Evolutionary conservation across 305 asterid species (phyloP).

Genomic region (Fraxinus baroniana): DNA sequence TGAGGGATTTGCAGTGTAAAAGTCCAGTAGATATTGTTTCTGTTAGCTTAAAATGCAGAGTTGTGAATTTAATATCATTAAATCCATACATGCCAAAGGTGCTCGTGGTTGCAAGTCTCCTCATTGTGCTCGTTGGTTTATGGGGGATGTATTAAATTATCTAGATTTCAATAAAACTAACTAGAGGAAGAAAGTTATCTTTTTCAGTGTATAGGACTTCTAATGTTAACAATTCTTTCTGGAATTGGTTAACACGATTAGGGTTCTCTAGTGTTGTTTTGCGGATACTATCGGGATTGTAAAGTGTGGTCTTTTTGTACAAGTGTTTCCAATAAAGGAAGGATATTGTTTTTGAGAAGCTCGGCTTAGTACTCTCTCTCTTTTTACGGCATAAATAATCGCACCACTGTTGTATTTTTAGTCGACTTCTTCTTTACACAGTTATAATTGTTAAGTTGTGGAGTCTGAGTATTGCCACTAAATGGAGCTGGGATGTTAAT

Average conservation of each 20-base stretch:
- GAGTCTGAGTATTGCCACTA: too few relatives aligned
- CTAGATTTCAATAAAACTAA: background rate
- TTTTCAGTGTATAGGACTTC: background rate
- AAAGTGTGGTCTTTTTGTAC: background rate
- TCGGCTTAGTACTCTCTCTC: background rate
- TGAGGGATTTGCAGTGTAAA: constrained; percentile 7
- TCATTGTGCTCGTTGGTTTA: constrained; percentile 37
- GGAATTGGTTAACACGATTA: background rate
- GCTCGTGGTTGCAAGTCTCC: constrained; percentile 39
- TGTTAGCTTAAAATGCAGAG: constrained; percentile 12
- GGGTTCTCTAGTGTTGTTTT: background rate
- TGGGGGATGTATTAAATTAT: constrained; percentile 24
- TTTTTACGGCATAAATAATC: background rate
- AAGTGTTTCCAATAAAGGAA: background rate
- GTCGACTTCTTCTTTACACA: background rate
- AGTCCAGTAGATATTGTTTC: constrained; percentile 20
- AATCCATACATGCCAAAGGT: constrained; percentile 39
- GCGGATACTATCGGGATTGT: background rate
- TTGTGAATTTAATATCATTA: constrained; percentile 18
- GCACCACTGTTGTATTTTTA: background rate
- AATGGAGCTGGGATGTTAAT: too few relatives aligned
- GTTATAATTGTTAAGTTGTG: background rate
- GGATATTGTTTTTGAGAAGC: background rate
- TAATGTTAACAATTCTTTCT: background rate
- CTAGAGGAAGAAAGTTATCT: background rate